Base-by-base conservation (phyloP, 2,329 filamentous ascomycete species). In the Xylogone sp. region DNA sequence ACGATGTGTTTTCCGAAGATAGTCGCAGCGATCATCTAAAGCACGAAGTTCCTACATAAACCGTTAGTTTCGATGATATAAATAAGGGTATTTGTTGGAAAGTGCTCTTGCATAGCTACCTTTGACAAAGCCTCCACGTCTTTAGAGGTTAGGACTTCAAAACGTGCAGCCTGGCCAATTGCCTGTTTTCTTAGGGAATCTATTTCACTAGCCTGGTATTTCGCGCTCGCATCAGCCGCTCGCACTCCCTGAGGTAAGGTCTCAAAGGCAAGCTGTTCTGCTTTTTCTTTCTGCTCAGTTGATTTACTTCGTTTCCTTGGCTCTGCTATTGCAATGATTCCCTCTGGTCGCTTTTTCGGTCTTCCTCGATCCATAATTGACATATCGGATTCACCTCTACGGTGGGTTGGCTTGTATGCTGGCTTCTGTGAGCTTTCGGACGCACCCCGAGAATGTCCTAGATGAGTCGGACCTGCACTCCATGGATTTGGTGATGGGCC, bases 11-110 rank as follows among this genome's bases (percentile, higher is more conserved):
- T 82, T 86, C 45, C 87, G 83, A 46, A 92, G 81, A 62, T 91
- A 91, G 58, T 90, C 86, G 50, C 85, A 88, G 51, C 87, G 82
- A 64, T 90, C 86, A 61, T 92, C 88, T n/a, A 92, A 75, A 52
- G 79, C 82, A 46, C 84, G 82, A 49, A 91, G 83, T 71, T 92
- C 88, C 81, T 86, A 57, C 21, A 16, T 24, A 21, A 21, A 20
- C 12, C 48, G 22, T 59, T 48, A 47, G 52, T 45, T 45, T 43
- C 27, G 34, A 27, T 21, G 2, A 29, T 27, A n/a, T 10, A 16
- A 29, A 21, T 29, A 5, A 16, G 21, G 21, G 42, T 48, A 43
- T 9, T 39, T 39, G 12, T 22, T 45, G 44, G 21, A n/a, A 16
- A 16, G 9, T 16, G n/a, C 9, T 42, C n/a, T n/a, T n/a, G n/a